Evolutionary conservation across 2,329 filamentous ascomycete genomes (phyloP), one percentile per base, ranked within the genome.

Genomic region (Neonectria magnoliae): DNA sequence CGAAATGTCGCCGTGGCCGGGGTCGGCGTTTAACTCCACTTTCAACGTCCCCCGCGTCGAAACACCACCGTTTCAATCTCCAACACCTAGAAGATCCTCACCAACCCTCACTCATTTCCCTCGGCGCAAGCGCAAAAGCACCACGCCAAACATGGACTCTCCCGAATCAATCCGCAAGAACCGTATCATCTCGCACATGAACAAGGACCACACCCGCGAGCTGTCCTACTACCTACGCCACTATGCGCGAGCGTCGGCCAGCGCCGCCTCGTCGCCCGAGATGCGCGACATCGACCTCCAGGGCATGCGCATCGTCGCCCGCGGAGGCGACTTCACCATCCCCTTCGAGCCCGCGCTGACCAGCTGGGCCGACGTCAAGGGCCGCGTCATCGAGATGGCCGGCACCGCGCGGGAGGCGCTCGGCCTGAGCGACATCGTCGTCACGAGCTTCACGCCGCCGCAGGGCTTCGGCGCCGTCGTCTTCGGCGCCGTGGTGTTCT

Each of bases 221-320:
- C 88, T 97, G 54, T 82, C 87, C 62, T 86, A 91, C 75, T 97
- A 94, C 79, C 87, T 97, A n/a, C 89, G 89, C 68, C 87, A 93
- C 78, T 93, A 89, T 81, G 84, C 82, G 76, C 78, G 83, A 16
- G 82, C 93, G 48, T 85, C 89, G 16, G 74, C 84, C 8, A 78
- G 81, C 64, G 80, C 85, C 54, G 85, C 90, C 54, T 81, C 86
- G 62, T 81, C 82, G 20, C 88, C 92, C 20, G 79, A 82, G 42
- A 82, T 97, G 68, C 81, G 84, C 59, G 90, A 94, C 76, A 83
- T 97, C 66, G 83, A 84, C 33, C 84, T 93, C 62, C 78, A 83
- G 38, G 78, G 84, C 68, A 85, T 98, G 80, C 83, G 95, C 72
- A 87, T 87, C 64, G 81, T 81, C 22, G 81, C 84, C 9, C 80